A percentile compares a stretch with the other conserved stretches of the same genome.
Evolutionary conservation across 495 filamentous ascomycete genomes (phyloP).

Genomic region (Penicillium canescens): DNA sequence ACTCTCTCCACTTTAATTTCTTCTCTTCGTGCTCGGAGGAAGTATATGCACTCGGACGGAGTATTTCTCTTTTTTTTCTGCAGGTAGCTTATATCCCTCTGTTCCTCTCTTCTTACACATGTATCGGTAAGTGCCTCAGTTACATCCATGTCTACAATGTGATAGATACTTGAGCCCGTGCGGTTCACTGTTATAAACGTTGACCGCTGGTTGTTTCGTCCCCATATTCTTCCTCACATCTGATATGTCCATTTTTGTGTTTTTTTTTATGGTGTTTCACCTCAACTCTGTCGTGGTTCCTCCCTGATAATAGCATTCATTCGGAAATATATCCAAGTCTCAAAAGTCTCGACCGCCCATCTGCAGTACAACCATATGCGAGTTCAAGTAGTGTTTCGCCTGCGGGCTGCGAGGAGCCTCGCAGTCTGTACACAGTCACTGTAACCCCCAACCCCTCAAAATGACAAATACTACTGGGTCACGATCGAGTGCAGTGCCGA

Average conservation of each 20-base stretch:
- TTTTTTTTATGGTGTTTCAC: too few relatives aligned
- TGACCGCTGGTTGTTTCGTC: constrained; percentile 1
- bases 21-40: background rate
- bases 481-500: constrained; percentile 3
- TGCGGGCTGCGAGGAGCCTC: constrained; percentile 15
- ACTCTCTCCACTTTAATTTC: constrained; percentile 10
- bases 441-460: background rate
- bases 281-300: too few relatives aligned
- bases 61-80: background rate
- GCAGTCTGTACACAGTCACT: background rate
- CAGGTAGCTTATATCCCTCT: too few relatives aligned
- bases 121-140: too few relatives aligned
- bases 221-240: too few relatives aligned
- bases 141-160: too few relatives aligned
- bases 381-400: constrained; percentile 9
- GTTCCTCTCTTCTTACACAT: too few relatives aligned
- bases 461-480: background rate
- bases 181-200: background rate
- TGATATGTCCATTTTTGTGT: too few relatives aligned
- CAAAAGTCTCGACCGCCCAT: background rate
- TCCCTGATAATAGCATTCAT: too few relatives aligned
- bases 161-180: too few relatives aligned
- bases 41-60: background rate
- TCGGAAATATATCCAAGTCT: background rate
- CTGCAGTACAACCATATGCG: background rate